Percentiles rank a stretch among this genome's conserved stretches.
phyloP scores from a whole-genome alignment of 176 grass and related monocot species.

The Rhynchospora breviuscula region DNA sequence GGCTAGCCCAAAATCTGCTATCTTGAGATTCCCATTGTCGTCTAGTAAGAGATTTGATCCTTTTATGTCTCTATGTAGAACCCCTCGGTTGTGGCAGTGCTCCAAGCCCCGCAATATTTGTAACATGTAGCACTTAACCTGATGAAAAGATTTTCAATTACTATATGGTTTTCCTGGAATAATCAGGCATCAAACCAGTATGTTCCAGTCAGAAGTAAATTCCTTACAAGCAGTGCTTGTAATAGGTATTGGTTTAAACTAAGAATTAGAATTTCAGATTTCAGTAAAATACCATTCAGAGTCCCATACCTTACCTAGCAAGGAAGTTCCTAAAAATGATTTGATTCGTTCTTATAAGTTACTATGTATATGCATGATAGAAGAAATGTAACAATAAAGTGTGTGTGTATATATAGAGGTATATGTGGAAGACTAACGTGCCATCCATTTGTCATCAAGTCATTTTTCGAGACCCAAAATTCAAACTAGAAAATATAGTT shows the following conservation, averaged over 20 bases:
- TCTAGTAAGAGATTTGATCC: slow-evolving; percentile 45
- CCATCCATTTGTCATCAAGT: too few species aligned
- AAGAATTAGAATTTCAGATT: background rate
- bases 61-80: slow-evolving; percentile 49
- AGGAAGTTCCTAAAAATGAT: background rate
- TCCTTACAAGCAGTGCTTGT: background rate
- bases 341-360: background rate
- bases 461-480: too few species aligned
- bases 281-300: background rate
- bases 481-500: background rate
- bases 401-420: too few species aligned
- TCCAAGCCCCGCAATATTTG: slow-evolving; percentile 37
- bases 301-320: background rate
- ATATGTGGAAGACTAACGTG: too few species aligned
- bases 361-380: background rate
- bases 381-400: background rate
- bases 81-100: slow-evolving; percentile 40
- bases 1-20: slow-evolving; percentile 48
- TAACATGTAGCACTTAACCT: slow-evolving; percentile 48
- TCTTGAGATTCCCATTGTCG: slow-evolving; percentile 37
- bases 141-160: background rate
- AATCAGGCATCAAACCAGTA: background rate
- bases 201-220: background rate
- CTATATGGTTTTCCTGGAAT: background rate
- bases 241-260: background rate